A percentile compares a stretch with the other conserved stretches of the same genome.
Evolutionary conservation across 805 yeast genomes (phyloP).

Genomic region (Cyberlindnera xylosilytica): DNA sequence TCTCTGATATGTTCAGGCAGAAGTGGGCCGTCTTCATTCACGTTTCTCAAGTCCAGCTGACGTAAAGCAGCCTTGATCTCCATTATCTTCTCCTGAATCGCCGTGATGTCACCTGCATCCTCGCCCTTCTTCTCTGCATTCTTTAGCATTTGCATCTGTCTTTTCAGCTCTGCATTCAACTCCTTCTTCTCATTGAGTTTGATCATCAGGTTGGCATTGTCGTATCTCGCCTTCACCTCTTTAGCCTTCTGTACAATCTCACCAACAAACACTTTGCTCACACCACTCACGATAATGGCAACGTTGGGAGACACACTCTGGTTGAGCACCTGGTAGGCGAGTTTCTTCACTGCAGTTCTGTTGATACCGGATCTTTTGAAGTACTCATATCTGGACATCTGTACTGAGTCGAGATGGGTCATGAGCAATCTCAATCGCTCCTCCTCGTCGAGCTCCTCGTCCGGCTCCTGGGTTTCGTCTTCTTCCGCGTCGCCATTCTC

Average conservation of each 20-base stretch:
- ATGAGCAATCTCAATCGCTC: conserved; percentile 62
- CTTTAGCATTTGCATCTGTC: conserved; percentile 35
- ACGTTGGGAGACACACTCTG: conserved; percentile 79
- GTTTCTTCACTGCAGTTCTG: conserved; percentile 72
- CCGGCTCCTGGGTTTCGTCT: conserved; percentile 23
- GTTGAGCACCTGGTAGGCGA: conserved; percentile 74
- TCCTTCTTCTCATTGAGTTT: conserved; percentile 42
- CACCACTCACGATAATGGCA: conserved; percentile 78
- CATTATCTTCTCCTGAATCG: conserved; percentile 22
- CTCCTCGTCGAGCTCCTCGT: conserved; percentile 42
- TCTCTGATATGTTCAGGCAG: conserved; percentile 83
- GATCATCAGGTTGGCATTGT: conserved; percentile 34
- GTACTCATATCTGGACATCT: conserved; percentile 82
- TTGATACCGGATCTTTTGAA: conserved; percentile 76
- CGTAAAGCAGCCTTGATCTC: conserved; percentile 24
- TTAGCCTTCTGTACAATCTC: conserved; percentile 83
- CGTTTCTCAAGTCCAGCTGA: conserved; percentile 29
- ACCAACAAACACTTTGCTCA: conserved; percentile 86
- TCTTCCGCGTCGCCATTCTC: conserved; percentile 14
- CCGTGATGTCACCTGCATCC: conserved; percentile 4
- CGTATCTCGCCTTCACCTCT: conserved; percentile 59
- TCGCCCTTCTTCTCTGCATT: conserved; percentile 27
- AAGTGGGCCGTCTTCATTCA: conserved; percentile 52
- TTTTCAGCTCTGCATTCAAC: conserved; percentile 30
- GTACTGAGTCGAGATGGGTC: conserved; percentile 73